phyloP scores from a whole-genome alignment of 768 basidiomycete species.

The Rubroboletus pulcherrimus region DNA sequence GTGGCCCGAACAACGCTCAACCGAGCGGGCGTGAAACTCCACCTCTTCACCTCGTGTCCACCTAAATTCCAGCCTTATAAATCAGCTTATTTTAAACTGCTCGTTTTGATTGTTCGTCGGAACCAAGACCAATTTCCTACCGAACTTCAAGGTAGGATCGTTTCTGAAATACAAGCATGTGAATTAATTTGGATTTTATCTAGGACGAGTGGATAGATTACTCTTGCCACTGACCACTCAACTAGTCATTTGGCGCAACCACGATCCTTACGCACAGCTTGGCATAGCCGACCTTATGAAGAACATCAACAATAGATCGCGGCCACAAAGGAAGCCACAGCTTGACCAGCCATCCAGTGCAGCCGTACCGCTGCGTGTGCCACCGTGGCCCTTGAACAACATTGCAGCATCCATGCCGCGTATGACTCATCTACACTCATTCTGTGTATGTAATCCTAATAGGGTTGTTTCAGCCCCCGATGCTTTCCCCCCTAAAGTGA shows the following conservation, averaged over 20 bases:
- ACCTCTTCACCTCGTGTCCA: conserved; percentile 46
- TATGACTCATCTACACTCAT: conserved; percentile 17
- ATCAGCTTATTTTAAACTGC: conserved; percentile 46
- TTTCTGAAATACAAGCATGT: neutral
- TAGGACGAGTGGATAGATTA: conserved; percentile 32
- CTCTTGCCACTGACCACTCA: conserved; percentile 33
- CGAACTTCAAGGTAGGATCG: conserved; percentile 26
- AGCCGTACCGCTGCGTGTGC: conserved; percentile 10
- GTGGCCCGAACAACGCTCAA: conserved; percentile 46
- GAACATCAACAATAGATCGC: conserved; percentile 10
- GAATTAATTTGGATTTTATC: neutral
- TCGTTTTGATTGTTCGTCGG: conserved; percentile 38
- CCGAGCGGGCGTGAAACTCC: conserved; percentile 38
- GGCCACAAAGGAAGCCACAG: conserved; percentile 15
- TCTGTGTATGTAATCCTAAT: conserved; percentile 3
- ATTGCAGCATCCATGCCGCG: conserved; percentile 36
- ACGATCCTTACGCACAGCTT: conserved; percentile 32
- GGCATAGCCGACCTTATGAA: conserved; percentile 33
- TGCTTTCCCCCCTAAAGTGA: conserved; percentile 28
- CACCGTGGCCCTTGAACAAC: conserved; percentile 25
- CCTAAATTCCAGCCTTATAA: conserved; percentile 39
- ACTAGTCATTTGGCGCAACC: conserved; percentile 27
- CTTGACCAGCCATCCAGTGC: conserved; percentile 14
- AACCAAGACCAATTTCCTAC: conserved; percentile 27
- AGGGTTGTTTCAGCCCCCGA: conserved; percentile 36